Percentiles rank a stretch among this genome's conserved stretches.
Conservation (phyloP, 179 eudicot species). For the Drosera spatulata region DNA sequence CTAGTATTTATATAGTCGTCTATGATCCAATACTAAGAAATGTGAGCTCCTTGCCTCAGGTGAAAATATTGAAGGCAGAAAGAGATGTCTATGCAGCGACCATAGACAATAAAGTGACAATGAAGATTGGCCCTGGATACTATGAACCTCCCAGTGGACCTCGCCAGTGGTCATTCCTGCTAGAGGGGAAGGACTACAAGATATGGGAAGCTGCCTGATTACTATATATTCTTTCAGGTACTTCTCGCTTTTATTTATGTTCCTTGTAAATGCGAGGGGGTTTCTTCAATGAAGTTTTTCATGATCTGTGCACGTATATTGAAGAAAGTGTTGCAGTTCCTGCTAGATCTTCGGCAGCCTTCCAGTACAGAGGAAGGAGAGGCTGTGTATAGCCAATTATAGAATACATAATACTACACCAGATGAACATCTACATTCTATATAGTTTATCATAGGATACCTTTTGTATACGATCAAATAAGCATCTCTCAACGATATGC, state of each 20-base stretch:
- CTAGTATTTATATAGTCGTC: not conserved
- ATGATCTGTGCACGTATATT: not conserved
- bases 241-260: not conserved
- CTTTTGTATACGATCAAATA: too few species aligned
- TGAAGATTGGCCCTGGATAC: conserved; percentile 96
- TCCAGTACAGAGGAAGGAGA: not conserved
- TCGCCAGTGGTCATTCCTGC: conserved; percentile 57
- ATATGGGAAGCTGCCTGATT: conserved; percentile 71
- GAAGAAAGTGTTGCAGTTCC: not conserved
- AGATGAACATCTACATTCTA: too few species aligned
- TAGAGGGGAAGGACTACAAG: conserved; percentile 76
- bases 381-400: too few species aligned
- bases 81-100: conserved; percentile 92
- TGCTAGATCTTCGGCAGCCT: not conserved
- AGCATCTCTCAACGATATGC: too few species aligned
- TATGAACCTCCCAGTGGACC: conserved; percentile 61
- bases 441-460: too few species aligned
- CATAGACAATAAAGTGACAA: conserved; percentile 69
- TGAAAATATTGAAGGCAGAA: conserved; percentile 69
- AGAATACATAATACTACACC: too few species aligned
- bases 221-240: not conserved
- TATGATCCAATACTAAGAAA: not conserved
- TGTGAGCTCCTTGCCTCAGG: conserved; percentile 19
- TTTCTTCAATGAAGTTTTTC: not conserved
- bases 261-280: not conserved